Percentiles rank a stretch among this genome's conserved stretches.
Conservation (phyloP, 352 stramenopile species). For the Blastocystis sp. region DNA sequence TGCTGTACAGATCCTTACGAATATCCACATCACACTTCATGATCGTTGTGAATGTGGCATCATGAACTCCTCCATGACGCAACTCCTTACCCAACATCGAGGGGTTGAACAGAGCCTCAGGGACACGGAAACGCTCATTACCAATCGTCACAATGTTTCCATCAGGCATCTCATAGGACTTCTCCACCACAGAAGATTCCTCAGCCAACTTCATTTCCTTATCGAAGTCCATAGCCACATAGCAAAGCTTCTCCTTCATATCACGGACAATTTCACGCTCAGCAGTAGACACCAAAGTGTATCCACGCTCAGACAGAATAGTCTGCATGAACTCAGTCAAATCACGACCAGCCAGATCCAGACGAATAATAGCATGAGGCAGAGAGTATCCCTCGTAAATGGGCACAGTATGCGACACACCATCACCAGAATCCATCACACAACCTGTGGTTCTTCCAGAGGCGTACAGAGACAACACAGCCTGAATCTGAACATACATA, state of each 20-base stretch:
- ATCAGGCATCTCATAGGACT: slow-evolving; percentile 86
- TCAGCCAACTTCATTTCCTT: slow-evolving; percentile 80
- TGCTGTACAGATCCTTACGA: slow-evolving; percentile 81
- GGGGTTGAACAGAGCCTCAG: slow-evolving; percentile 77
- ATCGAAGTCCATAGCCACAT: slow-evolving; percentile 86
- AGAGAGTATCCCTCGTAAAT: too few relatives aligned
- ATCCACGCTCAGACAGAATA: slow-evolving; percentile 70
- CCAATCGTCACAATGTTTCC: slow-evolving; percentile 78
- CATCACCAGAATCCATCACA: too few relatives aligned
- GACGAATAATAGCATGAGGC: too few relatives aligned
- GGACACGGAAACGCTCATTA: slow-evolving; percentile 71
- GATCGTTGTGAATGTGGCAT: slow-evolving; percentile 81
- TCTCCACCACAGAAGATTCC: slow-evolving; percentile 83
- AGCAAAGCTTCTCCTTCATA: slow-evolving; percentile 94
- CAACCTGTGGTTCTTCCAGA: slow-evolving; percentile 76
- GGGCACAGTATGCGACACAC: too few relatives aligned
- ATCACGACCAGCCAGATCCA: too few relatives aligned
- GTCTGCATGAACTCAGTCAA: slow-evolving; percentile 72
- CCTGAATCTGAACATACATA: slow-evolving; percentile 87
- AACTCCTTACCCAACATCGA: slow-evolving; percentile 75
- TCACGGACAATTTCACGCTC: slow-evolving; percentile 82
- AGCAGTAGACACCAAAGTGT: slow-evolving; percentile 79
- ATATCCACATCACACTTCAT: slow-evolving; percentile 94
- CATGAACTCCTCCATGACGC: slow-evolving; percentile 71
- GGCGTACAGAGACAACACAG: slow-evolving; percentile 77